A percentile compares a stretch with the other conserved stretches of the same genome.
phyloP scores from a whole-genome alignment of 306 rosid species.

The Cotoneaster glaucophyllus region DNA sequence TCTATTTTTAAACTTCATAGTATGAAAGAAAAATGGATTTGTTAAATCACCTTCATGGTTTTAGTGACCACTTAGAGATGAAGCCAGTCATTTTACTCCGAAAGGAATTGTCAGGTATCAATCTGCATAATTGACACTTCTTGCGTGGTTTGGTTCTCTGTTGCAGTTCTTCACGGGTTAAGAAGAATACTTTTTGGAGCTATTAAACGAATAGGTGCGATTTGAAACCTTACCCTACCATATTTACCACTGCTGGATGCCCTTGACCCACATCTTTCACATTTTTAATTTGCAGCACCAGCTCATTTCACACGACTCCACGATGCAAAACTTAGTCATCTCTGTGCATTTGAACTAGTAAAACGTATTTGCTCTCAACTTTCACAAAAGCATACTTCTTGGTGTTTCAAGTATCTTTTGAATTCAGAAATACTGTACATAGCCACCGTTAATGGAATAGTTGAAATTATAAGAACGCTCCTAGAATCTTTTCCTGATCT shows the following conservation, averaged over 20 bases:
- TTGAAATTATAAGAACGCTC: constrained; percentile 36
- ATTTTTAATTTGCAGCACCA: constrained; percentile 38
- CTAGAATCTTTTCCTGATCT: constrained; percentile 39
- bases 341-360: constrained; percentile 31
- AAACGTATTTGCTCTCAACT: constrained; percentile 24
- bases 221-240: neutral
- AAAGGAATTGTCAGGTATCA: neutral
- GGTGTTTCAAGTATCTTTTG: constrained; percentile 26
- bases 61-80: neutral
- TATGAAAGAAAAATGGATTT: neutral
- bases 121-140: neutral
- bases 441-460: constrained; percentile 36
- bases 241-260: neutral
- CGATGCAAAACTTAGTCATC: constrained; percentile 38
- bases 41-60: neutral
- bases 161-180: neutral
- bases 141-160: neutral
- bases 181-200: neutral
- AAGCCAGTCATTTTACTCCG: neutral
- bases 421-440: constrained; percentile 7
- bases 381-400: neutral
- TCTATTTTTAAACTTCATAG: neutral
- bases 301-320: constrained; percentile 21
- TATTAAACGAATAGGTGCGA: neutral
- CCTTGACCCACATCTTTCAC: neutral